These are phyloP conservation scores for Saccharomycopsis synnaedendra DNA, from an alignment of 805 yeast genomes.

Conservation along the genomic window DNA sequence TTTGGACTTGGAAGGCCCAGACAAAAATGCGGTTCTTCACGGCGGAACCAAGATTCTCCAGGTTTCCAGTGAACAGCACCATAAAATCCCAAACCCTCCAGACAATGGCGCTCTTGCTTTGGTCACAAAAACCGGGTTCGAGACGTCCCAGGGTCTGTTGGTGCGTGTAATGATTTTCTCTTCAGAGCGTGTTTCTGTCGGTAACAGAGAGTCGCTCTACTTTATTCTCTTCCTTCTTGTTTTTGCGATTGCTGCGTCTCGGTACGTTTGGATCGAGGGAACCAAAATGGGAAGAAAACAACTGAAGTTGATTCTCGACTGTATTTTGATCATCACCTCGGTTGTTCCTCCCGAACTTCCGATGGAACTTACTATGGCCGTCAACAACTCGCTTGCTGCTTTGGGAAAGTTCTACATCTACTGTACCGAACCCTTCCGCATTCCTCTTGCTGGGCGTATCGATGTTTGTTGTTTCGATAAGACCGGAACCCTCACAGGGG, in stretches of 20 bases:
- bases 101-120: conserved; percentile 87
- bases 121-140: conserved; percentile 93
- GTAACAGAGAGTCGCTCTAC: conserved; percentile 86
- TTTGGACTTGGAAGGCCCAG: conserved; percentile 70
- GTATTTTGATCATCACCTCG: conserved; percentile 90
- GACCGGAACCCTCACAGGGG: conserved; percentile 96
- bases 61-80: conserved; percentile 51
- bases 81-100: conserved; percentile 52
- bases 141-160: conserved; percentile 93
- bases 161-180: conserved; percentile 97
- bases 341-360: conserved; percentile 99
- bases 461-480: conserved; percentile 98
- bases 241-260: conserved; percentile 90
- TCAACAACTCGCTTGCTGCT: conserved; percentile 81
- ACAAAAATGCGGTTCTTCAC: conserved; percentile 77
- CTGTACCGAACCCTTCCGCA: conserved; percentile 98
- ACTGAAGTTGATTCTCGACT: conserved; percentile 85
- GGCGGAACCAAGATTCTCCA: conserved; percentile 97
- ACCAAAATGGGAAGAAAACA: conserved; percentile 91
- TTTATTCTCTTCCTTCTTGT: conserved; percentile 82
- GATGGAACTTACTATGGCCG: conserved; percentile 98
- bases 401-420: conserved; percentile 79
- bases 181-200: conserved; percentile 92
- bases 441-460: conserved; percentile 94
- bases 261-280: conserved; percentile 99